A percentile compares a stretch with the other conserved stretches of the same genome.
These are phyloP conservation scores for Emergomyces pasteurianus DNA, from an alignment of 2,329 filamentous ascomycete species.

Conservation along the genomic window DNA sequence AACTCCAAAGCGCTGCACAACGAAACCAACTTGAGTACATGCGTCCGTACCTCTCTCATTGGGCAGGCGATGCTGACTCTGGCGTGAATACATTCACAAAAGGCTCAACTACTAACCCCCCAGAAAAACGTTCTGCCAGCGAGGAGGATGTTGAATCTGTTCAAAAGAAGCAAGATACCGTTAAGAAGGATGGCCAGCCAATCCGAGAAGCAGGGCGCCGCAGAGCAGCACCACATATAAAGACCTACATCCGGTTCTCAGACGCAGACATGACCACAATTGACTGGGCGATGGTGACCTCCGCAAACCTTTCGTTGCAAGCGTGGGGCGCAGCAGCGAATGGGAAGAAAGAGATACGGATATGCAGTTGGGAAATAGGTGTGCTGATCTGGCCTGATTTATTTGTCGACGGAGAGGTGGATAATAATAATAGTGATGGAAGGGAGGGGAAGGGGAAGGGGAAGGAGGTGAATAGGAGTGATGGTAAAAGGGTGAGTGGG, in stretches of 20 bases:
- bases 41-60: slow-evolving; percentile 59
- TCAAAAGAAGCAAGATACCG: neutral
- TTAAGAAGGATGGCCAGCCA: neutral
- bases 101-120: neutral
- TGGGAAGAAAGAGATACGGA: slow-evolving; percentile 48
- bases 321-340: slow-evolving; percentile 65
- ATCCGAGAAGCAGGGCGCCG: slow-evolving; percentile 46
- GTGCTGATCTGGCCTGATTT: slow-evolving; percentile 68
- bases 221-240: slow-evolving; percentile 73
- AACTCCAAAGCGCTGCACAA: slow-evolving; percentile 57
- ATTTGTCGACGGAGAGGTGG: slow-evolving; percentile 29
- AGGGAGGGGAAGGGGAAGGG: slow-evolving; percentile 6
- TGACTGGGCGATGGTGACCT: slow-evolving; percentile 78
- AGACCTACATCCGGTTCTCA: slow-evolving; percentile 65
- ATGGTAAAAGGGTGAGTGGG: neutral
- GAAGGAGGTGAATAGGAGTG: slow-evolving; percentile 6
- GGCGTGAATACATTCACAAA: neutral
- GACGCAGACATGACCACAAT: slow-evolving; percentile 37
- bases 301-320: slow-evolving; percentile 84
- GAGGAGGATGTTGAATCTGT: neutral
- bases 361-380: slow-evolving; percentile 74
- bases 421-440: slow-evolving; percentile 24
- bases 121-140: neutral
- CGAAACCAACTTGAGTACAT: slow-evolving; percentile 63
- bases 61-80: slow-evolving; percentile 49